Evolutionary conservation across 2,329 filamentous ascomycete species (phyloP).

Genomic region (Apiospora saccharicola): DNA sequence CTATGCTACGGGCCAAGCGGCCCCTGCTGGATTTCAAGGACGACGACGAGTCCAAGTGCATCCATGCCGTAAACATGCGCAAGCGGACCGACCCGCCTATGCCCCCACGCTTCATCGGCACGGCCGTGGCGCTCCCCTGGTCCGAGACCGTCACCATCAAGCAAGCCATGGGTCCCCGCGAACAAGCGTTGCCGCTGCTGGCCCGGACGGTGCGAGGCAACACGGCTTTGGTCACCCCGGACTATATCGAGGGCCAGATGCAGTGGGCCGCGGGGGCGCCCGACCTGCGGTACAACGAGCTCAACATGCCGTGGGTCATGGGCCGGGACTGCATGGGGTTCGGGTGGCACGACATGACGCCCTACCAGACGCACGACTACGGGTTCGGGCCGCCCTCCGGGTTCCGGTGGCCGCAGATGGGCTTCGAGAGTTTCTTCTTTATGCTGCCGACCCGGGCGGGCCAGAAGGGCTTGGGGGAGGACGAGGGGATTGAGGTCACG

Average conservation of each 20-base stretch:
- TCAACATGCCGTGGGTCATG: constrained; percentile 13
- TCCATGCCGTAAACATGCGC: neutral
- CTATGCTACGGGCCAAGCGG: neutral
- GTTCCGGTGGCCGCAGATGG: constrained; percentile 24
- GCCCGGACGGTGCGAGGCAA: constrained; percentile 19
- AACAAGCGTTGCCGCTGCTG: constrained; percentile 16
- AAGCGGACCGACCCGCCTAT: neutral
- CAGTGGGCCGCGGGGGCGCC: constrained; percentile 10
- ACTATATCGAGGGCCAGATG: constrained; percentile 18
- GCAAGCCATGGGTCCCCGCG: neutral
- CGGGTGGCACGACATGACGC: constrained; percentile 22
- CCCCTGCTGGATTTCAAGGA: neutral
- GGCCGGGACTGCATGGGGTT: constrained; percentile 22
- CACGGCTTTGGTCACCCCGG: neutral
- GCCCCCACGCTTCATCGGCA: neutral
- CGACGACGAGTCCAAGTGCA: neutral
- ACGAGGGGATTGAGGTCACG: constrained; percentile 23
- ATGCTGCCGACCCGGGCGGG: constrained; percentile 18
- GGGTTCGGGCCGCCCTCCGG: constrained; percentile 20
- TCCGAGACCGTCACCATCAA: neutral
- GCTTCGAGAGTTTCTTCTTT: constrained; percentile 24
- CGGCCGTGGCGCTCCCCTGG: neutral
- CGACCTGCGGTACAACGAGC: constrained; percentile 23
- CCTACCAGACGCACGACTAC: constrained; percentile 20
- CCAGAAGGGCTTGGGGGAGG: neutral